These are phyloP conservation scores for Monosporascus sp. DNA, from an alignment of 2,329 filamentous ascomycete species.

Conservation along the genomic window DNA sequence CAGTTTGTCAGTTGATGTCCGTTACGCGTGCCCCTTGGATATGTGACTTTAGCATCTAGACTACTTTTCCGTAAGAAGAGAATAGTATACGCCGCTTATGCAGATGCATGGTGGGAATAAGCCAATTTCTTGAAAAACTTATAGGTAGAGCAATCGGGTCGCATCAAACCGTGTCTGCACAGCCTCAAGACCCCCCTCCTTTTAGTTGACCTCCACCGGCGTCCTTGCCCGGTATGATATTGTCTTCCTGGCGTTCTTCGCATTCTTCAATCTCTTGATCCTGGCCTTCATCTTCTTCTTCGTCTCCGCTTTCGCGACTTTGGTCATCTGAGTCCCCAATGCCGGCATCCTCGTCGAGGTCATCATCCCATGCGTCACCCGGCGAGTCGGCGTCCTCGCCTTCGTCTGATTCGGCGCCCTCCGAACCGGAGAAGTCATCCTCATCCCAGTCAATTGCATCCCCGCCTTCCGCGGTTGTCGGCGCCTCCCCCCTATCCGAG, in stretches of 20 bases:
- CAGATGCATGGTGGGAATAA: no score
- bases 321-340: conserved; percentile 13
- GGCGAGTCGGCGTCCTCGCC: conserved; percentile 15
- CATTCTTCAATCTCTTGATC: conserved; percentile 13
- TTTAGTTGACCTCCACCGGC: conserved; percentile 5
- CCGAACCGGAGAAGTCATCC: conserved; percentile 16
- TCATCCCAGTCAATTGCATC: conserved; percentile 17
- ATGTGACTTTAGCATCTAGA: no score
- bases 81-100: no score
- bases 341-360: conserved; percentile 21
- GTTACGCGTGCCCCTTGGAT: no score
- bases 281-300: conserved; percentile 21
- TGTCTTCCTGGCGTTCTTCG: conserved; percentile 6
- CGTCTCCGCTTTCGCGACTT: conserved; percentile 16
- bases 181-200: background rate
- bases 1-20: no score
- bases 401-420: conserved; percentile 14
- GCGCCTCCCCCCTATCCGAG: background rate
- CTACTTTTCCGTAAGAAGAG: no score
- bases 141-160: no score
- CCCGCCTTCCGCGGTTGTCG: conserved; percentile 4
- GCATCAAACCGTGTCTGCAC: background rate
- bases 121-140: no score
- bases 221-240: conserved; percentile 12
- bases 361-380: conserved; percentile 22